Percentiles rank a stretch among this genome's conserved stretches.
These are phyloP conservation scores for Terfezia claveryi DNA, from an alignment of 495 filamentous ascomycete species.

Conservation along the genomic window DNA sequence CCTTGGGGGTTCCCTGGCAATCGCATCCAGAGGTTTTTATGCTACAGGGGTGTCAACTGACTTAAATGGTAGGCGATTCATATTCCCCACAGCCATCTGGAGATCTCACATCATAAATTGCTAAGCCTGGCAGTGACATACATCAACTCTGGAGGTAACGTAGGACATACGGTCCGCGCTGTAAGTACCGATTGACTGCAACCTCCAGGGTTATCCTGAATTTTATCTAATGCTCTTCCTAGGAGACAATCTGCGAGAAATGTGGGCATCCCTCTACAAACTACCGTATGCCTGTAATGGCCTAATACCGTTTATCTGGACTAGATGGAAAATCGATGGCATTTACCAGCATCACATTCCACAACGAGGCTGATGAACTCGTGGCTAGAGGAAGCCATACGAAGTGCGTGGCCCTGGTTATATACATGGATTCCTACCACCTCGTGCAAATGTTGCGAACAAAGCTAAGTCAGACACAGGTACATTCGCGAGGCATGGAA, in stretches of 20 bases:
- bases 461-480: not conserved
- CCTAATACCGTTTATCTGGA: not conserved
- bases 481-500: slow-evolving; percentile 8
- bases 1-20: slow-evolving; percentile 76
- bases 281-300: not conserved
- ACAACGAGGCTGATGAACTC: slow-evolving; percentile 50
- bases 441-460: not conserved
- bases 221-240: not conserved
- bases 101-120: not conserved
- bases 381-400: slow-evolving; percentile 87
- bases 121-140: slow-evolving; percentile 51
- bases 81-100: not conserved
- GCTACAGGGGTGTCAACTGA: slow-evolving; percentile 87
- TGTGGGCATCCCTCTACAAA: not conserved
- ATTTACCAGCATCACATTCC: slow-evolving; percentile 64
- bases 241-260: not conserved
- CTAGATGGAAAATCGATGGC: slow-evolving; percentile 83
- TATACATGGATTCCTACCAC: no score
- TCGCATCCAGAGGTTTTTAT: slow-evolving; percentile 71
- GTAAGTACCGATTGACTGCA: not conserved
- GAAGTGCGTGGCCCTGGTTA: slow-evolving; percentile 36
- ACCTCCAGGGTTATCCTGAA: not conserved
- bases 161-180: slow-evolving; percentile 55
- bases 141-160: slow-evolving; percentile 55
- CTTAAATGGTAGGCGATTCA: slow-evolving; percentile 41